Evolutionary conservation across 2,329 filamentous ascomycete species (phyloP), one percentile per base, ranked within the genome.

Genomic region (Pseudogymnoascus sp.): DNA sequence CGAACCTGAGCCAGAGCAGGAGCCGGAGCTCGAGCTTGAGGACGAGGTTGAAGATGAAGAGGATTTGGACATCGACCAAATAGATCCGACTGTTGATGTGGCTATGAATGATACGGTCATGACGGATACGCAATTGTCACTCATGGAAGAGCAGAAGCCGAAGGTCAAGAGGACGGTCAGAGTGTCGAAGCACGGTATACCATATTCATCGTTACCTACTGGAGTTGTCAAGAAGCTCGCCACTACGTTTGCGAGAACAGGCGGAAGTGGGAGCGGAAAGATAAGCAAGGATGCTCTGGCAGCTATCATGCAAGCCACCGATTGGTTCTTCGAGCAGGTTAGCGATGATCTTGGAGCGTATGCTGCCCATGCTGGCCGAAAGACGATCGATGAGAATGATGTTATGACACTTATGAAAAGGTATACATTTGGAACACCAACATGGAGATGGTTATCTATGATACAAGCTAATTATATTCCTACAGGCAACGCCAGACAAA

Each of bases 321-420:
- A 95, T 64, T 94, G 90, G 88, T 96, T 91, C 73, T 96, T 96
- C 71, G 90, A 95, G 74, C 91, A 96, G 73, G 77, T 89, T 2
- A 85, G 89, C 57, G 88, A 91, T 63, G 91, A 96, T 70, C 75
- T 96, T 60, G 83, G 83, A 11, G 87, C 86, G 2, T 96, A 92
- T 72, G 88, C 91, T 16, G 80, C 84, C 63, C 91, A 97, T 72
- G 91, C 88, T 4, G 87, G 88, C 32, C 83, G 91, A 32, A 94
- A 89, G 73, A 91, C 86, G 2, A 91, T 97, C 66, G 89, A 96
- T 68, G 90, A 94, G 72, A 88, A 82, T 67, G 91, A 96, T 72
- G 85, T 95, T 68, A 77, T 90, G 61, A 85, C 89, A 62, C 76
- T 96, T 66, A 90, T 96, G 88, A 86, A 82, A 73, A 86, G 91